Evolutionary conservation across 2,329 filamentous ascomycete species (phyloP).

Genomic region (Colletotrichum sojae): DNA sequence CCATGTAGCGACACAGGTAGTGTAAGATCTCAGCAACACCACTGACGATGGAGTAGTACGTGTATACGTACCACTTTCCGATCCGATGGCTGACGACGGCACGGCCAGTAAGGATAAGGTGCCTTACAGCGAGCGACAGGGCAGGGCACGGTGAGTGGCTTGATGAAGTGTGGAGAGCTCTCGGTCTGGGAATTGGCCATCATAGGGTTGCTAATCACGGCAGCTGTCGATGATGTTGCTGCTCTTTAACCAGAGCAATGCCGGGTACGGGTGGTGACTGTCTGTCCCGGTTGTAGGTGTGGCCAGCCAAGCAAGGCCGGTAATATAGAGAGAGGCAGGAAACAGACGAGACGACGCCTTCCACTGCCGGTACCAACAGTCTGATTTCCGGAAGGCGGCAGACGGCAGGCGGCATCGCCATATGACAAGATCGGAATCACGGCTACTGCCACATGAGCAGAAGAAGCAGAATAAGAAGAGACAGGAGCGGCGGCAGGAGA

Average conservation of each 20-base stretch:
- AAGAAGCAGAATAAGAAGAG: too few species aligned
- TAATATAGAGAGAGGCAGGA: background rate
- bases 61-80: slow-evolving; percentile 9
- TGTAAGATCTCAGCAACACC: background rate
- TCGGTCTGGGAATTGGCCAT: background rate
- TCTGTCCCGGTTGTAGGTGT: too few species aligned
- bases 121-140: slow-evolving; percentile 2
- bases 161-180: slow-evolving; percentile 12
- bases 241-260: too few species aligned
- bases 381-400: slow-evolving; percentile 19
- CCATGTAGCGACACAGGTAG: too few species aligned
- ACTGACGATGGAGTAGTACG: slow-evolving; percentile 1
- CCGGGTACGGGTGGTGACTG: too few species aligned
- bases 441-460: background rate
- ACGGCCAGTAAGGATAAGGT: slow-evolving; percentile 20
- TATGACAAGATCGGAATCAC: slow-evolving; percentile 14
- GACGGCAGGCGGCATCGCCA: slow-evolving; percentile 12
- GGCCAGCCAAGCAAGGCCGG: too few species aligned
- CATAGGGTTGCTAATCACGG: background rate
- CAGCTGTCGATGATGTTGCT: background rate
- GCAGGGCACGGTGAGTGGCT: slow-evolving; percentile 17
- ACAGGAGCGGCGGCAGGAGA: too few species aligned
- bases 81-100: slow-evolving; percentile 8
- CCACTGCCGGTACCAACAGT: background rate
- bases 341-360: slow-evolving; percentile 1